Conservation (phyloP, 345 rosid species). For the Psidium guajava region DNA sequence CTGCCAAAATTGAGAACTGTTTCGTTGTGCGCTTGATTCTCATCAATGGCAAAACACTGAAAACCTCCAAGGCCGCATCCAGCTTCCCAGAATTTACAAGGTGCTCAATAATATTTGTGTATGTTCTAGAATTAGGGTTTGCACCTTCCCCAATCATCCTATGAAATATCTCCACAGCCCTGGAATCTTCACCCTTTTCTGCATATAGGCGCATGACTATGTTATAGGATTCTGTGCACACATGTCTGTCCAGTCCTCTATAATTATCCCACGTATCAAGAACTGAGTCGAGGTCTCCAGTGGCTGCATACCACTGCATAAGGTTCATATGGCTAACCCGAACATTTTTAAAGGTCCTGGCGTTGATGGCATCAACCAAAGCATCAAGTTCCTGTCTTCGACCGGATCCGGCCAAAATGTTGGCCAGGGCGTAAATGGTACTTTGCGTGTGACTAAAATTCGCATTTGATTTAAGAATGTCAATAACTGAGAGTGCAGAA, state of each 20-base stretch:
- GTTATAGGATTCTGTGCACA: constrained; percentile 60
- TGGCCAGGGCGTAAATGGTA: constrained; percentile 55
- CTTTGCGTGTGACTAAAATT: constrained; percentile 31
- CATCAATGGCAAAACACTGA: constrained; percentile 54
- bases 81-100: constrained; percentile 39
- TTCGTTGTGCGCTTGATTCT: constrained; percentile 65
- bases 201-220: constrained; percentile 46
- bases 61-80: constrained; percentile 57
- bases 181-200: constrained; percentile 20
- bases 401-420: constrained; percentile 54
- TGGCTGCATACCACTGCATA: constrained; percentile 48
- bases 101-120: constrained; percentile 68
- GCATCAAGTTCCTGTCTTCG: constrained; percentile 35
- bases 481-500: constrained; percentile 47
- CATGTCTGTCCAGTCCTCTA: constrained; percentile 28
- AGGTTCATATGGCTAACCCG: constrained; percentile 61
- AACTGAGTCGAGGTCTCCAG: constrained; percentile 51
- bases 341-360: constrained; percentile 31
- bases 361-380: constrained; percentile 33
- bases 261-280: constrained; percentile 45
- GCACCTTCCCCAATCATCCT: constrained; percentile 57
- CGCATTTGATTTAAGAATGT: constrained; percentile 20
- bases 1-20: constrained; percentile 48
- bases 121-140: constrained; percentile 79
- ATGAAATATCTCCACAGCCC: constrained; percentile 44